Base-by-base conservation (phyloP, 441 rosid species). In the Melastoma candidum region DNA sequence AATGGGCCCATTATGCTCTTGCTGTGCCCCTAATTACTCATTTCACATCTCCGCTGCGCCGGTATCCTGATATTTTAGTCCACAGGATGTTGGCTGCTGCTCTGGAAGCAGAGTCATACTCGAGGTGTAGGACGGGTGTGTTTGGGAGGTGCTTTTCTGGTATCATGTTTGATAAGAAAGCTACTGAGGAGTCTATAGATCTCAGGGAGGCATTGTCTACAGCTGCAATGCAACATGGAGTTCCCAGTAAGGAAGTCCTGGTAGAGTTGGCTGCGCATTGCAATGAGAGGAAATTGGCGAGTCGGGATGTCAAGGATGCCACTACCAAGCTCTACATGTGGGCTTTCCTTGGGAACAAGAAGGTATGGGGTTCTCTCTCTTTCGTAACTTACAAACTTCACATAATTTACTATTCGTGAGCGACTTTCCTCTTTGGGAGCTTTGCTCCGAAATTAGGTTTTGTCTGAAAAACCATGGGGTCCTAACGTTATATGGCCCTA, bases 21-120 rank as follows among this genome's bases (percentile, higher is more conserved):
- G 92, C 94, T 66, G 78, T 78, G 68, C 95, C 95, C 68, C 65
- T 84, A 36, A 88, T 85, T 61, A 92, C 98, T 24, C 98, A 92
- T 77, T 92, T 88, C 61, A 88, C 98, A 61, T 79, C 98, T 46
- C 98, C 98, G 4, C 64, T 92, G 56, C 84, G 98, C 50, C 78
- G 97, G 36, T 88, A 92, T 72, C 81, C 97, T 4, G 98, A 92
- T 70, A 74, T 92, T 56, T 68, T 92, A 11, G 98, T 92, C 41
- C 98, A 92, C 71, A 83, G 95, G 29, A 77, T 77, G 11, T 44
- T 92, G 74, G 80, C 94, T 27, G 97, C 97, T 44, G 86, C 88
- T 54, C 54, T 85, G 53, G 98, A 88, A 59, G 90, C 97, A 45
- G 97, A 88, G 71, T 53, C 63, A 61, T 84, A 63, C 65, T 45